Evolutionary conservation across 2,329 filamentous ascomycete species (phyloP), one percentile per base, ranked within the genome.

Genomic region (Sordariomycetes sp.): DNA sequence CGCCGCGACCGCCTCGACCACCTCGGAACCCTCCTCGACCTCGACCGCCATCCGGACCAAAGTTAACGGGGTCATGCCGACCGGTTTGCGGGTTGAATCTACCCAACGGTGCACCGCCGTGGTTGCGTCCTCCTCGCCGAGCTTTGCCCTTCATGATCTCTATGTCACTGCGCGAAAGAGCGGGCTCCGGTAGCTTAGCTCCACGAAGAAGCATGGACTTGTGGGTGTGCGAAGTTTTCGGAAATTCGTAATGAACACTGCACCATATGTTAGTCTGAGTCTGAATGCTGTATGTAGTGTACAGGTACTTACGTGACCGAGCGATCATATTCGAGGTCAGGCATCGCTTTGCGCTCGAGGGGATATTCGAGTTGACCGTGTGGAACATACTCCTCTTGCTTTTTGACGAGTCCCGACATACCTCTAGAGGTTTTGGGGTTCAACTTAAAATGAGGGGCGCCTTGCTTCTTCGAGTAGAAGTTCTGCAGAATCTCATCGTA

Each of bases 191-290:
- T 37, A 88, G 70, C 46, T 81, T 78, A 25, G 88, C 79, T 10
- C 92, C 92, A 3, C 86, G 80, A 23, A 98, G 70, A 11, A 98
- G 72, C 83, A 94, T 93, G 6, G 88, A 95, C 54, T 95, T 95
- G 61, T 98, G 92, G 5, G 76, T 65, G 46, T 85, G 73, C 8
- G 66, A 68, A 14, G 75, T 76, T 26, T 71, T 67, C 1, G 90
- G 88, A 60, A 95, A 82, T 29, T 86, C 77, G 53, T 93, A 98
- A 49, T 84, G 67, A 9, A 96, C 87, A 50, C 84, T 94, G 19
- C 12, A 25, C n/a, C n/a, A 26, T 12, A 34, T 10, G 44, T 63
- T 51, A 64, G 58, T 37, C 25, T 29, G 24, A 14, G 12, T n/a
- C 1, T 30, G 9, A 5, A 6, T 14, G 24, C 14, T 18, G 14